Percentiles rank a stretch among this genome's conserved stretches.
Conservation (phyloP, 257 asterid genomes). For the Forsythia viridissima region DNA sequence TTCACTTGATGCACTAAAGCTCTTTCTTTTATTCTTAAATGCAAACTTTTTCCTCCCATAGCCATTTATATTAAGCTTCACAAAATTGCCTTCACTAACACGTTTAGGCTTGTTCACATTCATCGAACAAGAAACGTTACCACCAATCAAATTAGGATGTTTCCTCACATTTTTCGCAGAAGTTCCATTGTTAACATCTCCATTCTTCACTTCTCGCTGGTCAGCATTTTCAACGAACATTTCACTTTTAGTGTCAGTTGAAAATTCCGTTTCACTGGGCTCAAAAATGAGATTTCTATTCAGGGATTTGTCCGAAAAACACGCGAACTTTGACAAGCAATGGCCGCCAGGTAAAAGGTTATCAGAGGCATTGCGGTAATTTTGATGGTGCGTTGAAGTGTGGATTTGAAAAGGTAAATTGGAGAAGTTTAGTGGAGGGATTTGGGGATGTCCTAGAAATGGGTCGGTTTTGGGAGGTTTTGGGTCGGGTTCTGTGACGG, state of each 20-base stretch:
- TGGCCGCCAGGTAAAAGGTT: constrained; percentile 52
- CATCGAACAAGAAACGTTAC: constrained; percentile 28
- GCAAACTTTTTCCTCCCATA: constrained; percentile 74
- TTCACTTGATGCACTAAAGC: constrained; percentile 43
- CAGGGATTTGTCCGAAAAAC: constrained; percentile 32
- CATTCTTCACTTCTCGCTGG: constrained; percentile 16
- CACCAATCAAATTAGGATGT: constrained; percentile 55
- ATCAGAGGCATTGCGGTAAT: constrained; percentile 22
- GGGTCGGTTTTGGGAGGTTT: constrained; percentile 9
- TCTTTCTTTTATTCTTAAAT: constrained; percentile 49
- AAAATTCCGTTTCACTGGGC: constrained; percentile 36
- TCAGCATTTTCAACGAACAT: constrained; percentile 21
- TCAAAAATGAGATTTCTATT: constrained; percentile 51
- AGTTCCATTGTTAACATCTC: constrained; percentile 21
- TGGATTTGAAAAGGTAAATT: constrained; percentile 43
- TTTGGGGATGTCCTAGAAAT: constrained; percentile 17
- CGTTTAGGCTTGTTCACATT: constrained; percentile 50
- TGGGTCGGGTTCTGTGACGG: constrained; percentile 20
- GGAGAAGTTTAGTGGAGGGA: constrained; percentile 29
- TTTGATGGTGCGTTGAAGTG: constrained; percentile 33
- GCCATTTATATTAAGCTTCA: constrained; percentile 92
- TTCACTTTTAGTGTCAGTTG: constrained; percentile 27
- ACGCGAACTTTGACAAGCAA: constrained; percentile 48
- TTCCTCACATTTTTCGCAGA: constrained; percentile 37
- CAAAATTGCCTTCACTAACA: constrained; percentile 79